phyloP scores from a whole-genome alignment of 768 basidiomycete species.

The Calocera viscosa region DNA sequence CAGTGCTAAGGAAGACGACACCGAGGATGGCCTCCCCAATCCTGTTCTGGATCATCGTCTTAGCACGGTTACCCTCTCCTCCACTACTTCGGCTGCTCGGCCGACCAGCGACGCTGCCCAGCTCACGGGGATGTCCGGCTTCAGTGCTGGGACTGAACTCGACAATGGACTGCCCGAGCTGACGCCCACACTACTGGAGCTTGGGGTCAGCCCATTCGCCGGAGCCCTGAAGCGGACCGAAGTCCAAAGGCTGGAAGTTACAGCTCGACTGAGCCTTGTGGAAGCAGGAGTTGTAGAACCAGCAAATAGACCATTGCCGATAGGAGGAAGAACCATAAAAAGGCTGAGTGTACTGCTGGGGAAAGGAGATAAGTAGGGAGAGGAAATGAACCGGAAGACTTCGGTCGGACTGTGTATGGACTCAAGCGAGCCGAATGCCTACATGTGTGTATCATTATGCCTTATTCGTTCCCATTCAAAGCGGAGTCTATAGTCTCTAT shows the following conservation, averaged over 20 bases:
- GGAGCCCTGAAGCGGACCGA: neutral
- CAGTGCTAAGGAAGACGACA: neutral
- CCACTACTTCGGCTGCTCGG: neutral
- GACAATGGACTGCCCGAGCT: neutral
- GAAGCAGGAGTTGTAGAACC: neutral
- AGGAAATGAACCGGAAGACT: neutral
- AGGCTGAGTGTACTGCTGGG: neutral
- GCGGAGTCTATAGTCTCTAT: too few species aligned
- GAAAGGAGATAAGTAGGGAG: neutral
- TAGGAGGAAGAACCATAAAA: neutral
- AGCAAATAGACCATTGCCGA: neutral
- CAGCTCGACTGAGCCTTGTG: neutral
- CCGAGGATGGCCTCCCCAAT: neutral
- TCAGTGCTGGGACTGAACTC: neutral
- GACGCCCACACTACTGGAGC: neutral
- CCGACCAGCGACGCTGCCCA: neutral
- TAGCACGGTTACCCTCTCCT: neutral
- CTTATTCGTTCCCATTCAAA: too few species aligned
- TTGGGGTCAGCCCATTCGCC: constrained; percentile 2
- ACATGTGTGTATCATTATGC: too few species aligned
- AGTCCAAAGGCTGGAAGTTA: neutral
- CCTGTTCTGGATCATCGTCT: neutral
- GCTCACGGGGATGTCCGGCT: neutral
- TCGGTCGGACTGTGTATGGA: neutral
- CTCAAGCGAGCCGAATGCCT: too few species aligned